Evolutionary conservation across 306 rosid species (phyloP), one percentile per base, ranked within the genome.

Genomic region (Prunus mongolica): DNA sequence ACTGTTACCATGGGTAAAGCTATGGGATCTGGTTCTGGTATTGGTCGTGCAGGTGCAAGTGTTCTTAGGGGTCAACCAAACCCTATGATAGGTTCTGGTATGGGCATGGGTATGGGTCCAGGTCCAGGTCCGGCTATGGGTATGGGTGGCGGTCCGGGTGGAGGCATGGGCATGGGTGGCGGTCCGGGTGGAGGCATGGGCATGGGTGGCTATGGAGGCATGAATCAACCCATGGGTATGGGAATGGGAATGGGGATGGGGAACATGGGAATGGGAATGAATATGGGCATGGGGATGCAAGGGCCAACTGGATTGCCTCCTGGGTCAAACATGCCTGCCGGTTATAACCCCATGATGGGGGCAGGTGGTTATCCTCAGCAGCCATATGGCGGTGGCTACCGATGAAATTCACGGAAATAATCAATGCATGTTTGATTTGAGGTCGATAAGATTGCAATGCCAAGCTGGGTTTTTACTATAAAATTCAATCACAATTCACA

Each of bases 11-110:
- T 96, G 99, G 99, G 99, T 61, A 96, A 89, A 83, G 99, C 99
- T 61, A 96, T 96, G 99, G 99, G 99, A 78, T 88, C 99, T 13
- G 98, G 98, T 74, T 91, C 99, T 32, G 99, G 99, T 69, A 73
- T 91, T 32, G 99, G 99, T 52, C 96, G 96, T 49, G 90, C 88
- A 2, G 96, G 90, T 80, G 99, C 93, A 0, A 52, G 92, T 81
- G 85, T 80, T 27, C 84, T 96, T 46, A 88, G 98, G 85, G 65
- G 91, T 65, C 71, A 86, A 20, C 56, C 79, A 75, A 92, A 83
- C 65, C 61, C 80, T 5, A 84, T 88, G 97, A 79, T 86, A 87
- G 94, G 93, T 76, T 76, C 92, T 2, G 90, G 89, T 50, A 79
- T 87, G 71, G 89, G 93, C 0, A 75, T 83, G 87, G 91, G 85